phyloP scores from a whole-genome alignment of 2,329 filamentous ascomycete species.

The Hypoxylon sp. region DNA sequence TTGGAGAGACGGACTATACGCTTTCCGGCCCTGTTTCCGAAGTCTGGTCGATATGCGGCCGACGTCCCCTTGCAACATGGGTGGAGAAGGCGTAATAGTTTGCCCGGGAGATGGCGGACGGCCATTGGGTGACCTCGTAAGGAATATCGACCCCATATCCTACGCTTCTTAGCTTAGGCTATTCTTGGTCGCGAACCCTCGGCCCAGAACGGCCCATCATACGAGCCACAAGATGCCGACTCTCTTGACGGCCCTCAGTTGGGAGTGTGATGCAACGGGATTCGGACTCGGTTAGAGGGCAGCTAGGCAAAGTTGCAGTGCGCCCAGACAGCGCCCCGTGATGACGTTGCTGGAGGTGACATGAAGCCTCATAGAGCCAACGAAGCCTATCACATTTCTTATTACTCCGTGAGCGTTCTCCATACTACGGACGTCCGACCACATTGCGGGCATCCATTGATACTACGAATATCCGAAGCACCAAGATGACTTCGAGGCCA shows the following conservation, averaged over 20 bases:
- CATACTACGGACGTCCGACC: not conserved
- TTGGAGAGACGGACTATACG: slow-evolving; percentile 3
- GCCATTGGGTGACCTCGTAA: slow-evolving; percentile 9
- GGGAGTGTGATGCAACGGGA: slow-evolving; percentile 10
- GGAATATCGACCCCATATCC: slow-evolving; percentile 1
- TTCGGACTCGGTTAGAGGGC: slow-evolving; percentile 16
- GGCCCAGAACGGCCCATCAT: slow-evolving; percentile 27
- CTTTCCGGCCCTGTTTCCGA: slow-evolving; percentile 17
- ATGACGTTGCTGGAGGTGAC: not conserved
- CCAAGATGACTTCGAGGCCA: slow-evolving; percentile 42
- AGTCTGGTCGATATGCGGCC: slow-evolving; percentile 9
- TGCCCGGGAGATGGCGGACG: slow-evolving; percentile 9
- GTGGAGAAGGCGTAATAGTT: slow-evolving; percentile 18
- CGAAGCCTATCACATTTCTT: not conserved
- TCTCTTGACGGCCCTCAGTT: slow-evolving; percentile 2
- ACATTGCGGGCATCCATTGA: too few relatives aligned
- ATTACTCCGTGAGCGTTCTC: not conserved
- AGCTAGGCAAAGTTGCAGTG: too few relatives aligned
- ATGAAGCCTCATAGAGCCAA: not conserved
- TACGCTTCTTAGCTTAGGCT: slow-evolving; percentile 28
- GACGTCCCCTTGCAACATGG: slow-evolving; percentile 4
- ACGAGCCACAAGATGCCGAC: slow-evolving; percentile 17
- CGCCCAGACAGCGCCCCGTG: not conserved
- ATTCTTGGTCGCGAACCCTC: slow-evolving; percentile 19
- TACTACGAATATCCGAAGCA: not conserved